Evolutionary conservation across 176 grass and related monocot species (phyloP).

Genomic region (Rhynchospora pubera): DNA sequence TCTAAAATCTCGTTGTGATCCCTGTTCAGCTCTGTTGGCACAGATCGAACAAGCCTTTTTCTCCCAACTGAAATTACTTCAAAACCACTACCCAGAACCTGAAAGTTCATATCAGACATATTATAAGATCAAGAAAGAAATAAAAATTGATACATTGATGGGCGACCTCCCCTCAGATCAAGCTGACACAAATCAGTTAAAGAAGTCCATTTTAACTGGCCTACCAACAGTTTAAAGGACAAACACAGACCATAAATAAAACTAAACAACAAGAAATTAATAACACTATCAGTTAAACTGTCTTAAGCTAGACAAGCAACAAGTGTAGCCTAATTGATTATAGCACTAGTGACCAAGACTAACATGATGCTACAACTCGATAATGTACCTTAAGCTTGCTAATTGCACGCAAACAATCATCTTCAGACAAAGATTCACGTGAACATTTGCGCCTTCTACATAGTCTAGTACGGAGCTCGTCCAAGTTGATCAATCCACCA

Average conservation of each 20-base stretch:
- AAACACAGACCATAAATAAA: neutral
- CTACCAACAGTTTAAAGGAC: neutral
- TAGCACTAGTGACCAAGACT: neutral
- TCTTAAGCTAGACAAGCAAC: neutral
- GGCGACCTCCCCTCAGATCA: neutral
- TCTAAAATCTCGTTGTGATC: conserved; percentile 97
- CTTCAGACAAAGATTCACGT: conserved; percentile 60
- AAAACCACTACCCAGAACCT: conserved; percentile 95
- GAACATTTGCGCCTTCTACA: conserved; percentile 63
- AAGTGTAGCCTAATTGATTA: neutral
- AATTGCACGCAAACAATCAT: conserved; percentile 95
- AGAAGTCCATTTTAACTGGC: neutral
- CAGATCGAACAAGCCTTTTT: conserved; percentile 82
- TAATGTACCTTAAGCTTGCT: conserved; percentile 78
- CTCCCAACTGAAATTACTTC: conserved; percentile 90
- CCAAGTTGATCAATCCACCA: conserved; percentile 81
- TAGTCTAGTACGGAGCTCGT: conserved; percentile 71
- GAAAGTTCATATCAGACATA: conserved; percentile 30
- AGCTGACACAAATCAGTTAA: neutral
- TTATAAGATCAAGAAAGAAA: neutral
- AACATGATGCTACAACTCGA: neutral
- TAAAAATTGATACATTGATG: neutral
- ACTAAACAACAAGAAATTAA: neutral
- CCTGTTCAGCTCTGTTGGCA: conserved; percentile 93
- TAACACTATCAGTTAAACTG: neutral